phyloP scores from a whole-genome alignment of 108 stramenopile species.

The Cafeteria roenbergensis region DNA sequence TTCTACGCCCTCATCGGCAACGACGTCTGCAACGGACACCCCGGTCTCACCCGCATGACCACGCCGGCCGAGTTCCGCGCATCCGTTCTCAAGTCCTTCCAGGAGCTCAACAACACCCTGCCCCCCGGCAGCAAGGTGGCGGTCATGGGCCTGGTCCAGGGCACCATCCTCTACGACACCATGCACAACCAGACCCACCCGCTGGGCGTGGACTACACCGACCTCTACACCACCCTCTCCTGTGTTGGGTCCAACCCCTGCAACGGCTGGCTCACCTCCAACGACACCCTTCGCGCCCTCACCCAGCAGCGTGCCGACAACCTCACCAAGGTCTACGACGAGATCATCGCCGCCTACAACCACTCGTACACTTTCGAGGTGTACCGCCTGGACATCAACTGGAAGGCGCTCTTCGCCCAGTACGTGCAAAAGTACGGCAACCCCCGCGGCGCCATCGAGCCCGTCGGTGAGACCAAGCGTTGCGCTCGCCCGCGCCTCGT shows the following conservation, averaged over 20 bases:
- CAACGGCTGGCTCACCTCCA: slow-evolving; percentile 21
- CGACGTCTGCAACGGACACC: slow-evolving; percentile 23
- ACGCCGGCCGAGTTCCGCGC: slow-evolving; percentile 13
- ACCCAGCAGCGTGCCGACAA: slow-evolving; percentile 1
- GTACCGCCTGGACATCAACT: background rate
- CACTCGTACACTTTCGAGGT: slow-evolving; percentile 15
- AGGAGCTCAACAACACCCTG: slow-evolving; percentile 7
- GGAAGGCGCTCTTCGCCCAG: background rate
- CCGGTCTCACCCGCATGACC: slow-evolving; percentile 17
- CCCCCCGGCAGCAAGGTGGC: slow-evolving; percentile 13
- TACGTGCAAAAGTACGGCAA: background rate
- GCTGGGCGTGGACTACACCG: slow-evolving; percentile 2
- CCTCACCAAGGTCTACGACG: slow-evolving; percentile 11
- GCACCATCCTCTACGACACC: slow-evolving; percentile 7
- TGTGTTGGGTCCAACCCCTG: slow-evolving; percentile 19
- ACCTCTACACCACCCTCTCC: slow-evolving; percentile 9
- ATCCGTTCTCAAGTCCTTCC: slow-evolving; percentile 5
- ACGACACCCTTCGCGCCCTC: background rate
- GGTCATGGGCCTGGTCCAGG: slow-evolving; percentile 15
- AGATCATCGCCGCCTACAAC: background rate
- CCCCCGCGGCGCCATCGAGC: slow-evolving; percentile 5
- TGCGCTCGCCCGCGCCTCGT: too few relatives aligned
- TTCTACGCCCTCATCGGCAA: slow-evolving; percentile 19
- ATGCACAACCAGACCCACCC: slow-evolving; percentile 19
- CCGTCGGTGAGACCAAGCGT: too few relatives aligned